A percentile compares a stretch with the other conserved stretches of the same genome.
Conservation (phyloP, 2,329 filamentous ascomycete genomes). For the Elsinoe ampelina region DNA sequence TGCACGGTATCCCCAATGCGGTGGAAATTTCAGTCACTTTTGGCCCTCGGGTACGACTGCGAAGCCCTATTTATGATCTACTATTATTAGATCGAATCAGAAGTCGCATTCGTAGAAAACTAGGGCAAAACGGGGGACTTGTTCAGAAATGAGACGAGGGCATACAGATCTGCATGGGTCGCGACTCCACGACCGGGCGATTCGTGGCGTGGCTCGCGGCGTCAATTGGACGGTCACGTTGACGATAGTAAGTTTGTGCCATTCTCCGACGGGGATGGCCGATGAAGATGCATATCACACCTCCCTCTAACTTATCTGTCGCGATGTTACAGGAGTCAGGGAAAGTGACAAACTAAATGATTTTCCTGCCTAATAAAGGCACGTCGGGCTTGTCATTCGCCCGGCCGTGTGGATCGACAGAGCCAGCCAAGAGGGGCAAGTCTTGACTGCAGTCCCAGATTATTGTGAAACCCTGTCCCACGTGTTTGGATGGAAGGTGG, state of each 20-base stretch:
- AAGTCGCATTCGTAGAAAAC: no score
- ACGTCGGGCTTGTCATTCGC: conserved; percentile 1
- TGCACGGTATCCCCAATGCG: no score
- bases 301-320: background rate
- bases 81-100: no score
- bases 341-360: background rate
- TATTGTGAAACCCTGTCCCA: background rate
- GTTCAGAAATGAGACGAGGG: no score
- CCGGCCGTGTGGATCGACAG: background rate
- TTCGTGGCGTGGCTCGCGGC: background rate
- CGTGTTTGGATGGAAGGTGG: conserved; percentile 6
- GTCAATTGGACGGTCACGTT: background rate
- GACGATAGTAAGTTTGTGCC: background rate
- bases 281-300: background rate
- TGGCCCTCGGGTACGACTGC: no score
- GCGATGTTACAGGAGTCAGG: background rate
- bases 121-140: no score
- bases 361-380: conserved; percentile 5
- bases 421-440: background rate
- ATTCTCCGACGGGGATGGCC: background rate
- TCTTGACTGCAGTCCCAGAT: no score
- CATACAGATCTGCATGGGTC: background rate
- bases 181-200: background rate
- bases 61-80: no score
- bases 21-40: no score